Base-by-base conservation (phyloP, 345 rosid genomes). In the Heritiera fomes region DNA sequence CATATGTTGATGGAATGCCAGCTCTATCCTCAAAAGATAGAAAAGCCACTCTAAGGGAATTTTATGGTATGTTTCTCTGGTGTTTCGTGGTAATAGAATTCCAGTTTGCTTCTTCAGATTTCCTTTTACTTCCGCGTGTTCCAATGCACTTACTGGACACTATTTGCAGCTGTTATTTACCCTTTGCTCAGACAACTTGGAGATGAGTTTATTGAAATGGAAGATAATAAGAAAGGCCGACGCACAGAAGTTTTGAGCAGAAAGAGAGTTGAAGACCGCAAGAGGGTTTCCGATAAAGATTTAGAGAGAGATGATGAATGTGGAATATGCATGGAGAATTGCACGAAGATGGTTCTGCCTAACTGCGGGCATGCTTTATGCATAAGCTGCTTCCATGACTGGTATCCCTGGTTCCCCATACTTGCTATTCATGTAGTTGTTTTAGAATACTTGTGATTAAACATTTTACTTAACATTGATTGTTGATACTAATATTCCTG, bases 241-340 rank as follows among this genome's bases (percentile, higher is more conserved):
- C 56, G 70, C 34, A 47, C 18, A 3, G 81, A 81, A 78, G 81
- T 65, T 64, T 71, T 60, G 52, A 81, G 81, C 75, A 38, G 74
- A 63, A 83, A 68, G 82, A 69, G 77, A 73, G 82, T 20, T 30
- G 81, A 89, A 45, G 88, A 84, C 4, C 46, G 82, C 73, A 80
- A 79, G 76, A 81, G 60, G 76, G 63, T 81, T 8, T 41, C 62
- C 1, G 85, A 80, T 60, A 80, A 46, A 30, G 91, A 87, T 72
- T 23, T 75, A 18, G 93, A 87, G 47, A 82, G 85, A 81, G 90
- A 89, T 3, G 88, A 88, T 3, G 94, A 92, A 76, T 92, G 94
- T 53, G 93, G 89, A 65, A 92, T 90, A 73, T 92, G 97, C 87
- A 88, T 92, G 94, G 97, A 92, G 76, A 86, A 80, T 75, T 71